phyloP scores from a whole-genome alignment of 2,329 filamentous ascomycete species.

The Ascochyta viciae-villosae region DNA sequence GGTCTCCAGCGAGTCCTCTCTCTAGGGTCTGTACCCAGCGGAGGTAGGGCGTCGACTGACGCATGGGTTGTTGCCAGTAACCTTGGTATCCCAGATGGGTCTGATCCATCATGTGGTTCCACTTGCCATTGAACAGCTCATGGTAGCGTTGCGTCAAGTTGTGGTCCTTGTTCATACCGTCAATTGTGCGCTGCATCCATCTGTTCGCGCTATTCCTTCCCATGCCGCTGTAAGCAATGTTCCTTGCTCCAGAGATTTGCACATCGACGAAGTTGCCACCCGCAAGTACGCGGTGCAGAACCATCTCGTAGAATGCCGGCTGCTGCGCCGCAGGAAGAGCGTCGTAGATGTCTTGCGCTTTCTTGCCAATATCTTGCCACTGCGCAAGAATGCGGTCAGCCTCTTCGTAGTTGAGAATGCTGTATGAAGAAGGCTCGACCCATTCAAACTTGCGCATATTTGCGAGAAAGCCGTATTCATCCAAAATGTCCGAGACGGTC shows the following conservation, averaged over 20 bases:
- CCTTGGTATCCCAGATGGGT: constrained; percentile 51
- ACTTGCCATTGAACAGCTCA: constrained; percentile 47
- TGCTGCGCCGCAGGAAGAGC: constrained; percentile 58
- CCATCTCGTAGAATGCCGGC: constrained; percentile 68
- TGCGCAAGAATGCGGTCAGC: constrained; percentile 64
- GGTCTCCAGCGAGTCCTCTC: constrained; percentile 65
- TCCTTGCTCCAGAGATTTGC: constrained; percentile 47
- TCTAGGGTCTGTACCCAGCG: constrained; percentile 66
- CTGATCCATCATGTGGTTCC: constrained; percentile 52
- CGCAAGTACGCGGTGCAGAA: constrained; percentile 66
- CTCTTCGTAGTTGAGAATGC: constrained; percentile 69
- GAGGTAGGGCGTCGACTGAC: constrained; percentile 69
- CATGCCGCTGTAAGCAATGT: constrained; percentile 46
- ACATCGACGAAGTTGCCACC: constrained; percentile 64
- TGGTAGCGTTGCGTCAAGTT: constrained; percentile 47
- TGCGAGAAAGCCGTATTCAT: constrained; percentile 64
- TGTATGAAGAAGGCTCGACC: constrained; percentile 65
- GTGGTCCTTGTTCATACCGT: constrained; percentile 48
- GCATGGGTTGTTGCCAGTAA: constrained; percentile 73
- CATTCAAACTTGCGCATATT: constrained; percentile 69
- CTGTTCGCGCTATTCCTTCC: constrained; percentile 49
- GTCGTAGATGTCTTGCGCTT: constrained; percentile 65
- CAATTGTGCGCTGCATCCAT: constrained; percentile 46
- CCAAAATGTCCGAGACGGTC: constrained; percentile 60
- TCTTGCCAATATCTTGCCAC: constrained; percentile 61